Evolutionary conservation across 1,284 basidiomycete species (phyloP), one percentile per base, ranked within the genome.

Genomic region (Nidula niveotomentosa): DNA sequence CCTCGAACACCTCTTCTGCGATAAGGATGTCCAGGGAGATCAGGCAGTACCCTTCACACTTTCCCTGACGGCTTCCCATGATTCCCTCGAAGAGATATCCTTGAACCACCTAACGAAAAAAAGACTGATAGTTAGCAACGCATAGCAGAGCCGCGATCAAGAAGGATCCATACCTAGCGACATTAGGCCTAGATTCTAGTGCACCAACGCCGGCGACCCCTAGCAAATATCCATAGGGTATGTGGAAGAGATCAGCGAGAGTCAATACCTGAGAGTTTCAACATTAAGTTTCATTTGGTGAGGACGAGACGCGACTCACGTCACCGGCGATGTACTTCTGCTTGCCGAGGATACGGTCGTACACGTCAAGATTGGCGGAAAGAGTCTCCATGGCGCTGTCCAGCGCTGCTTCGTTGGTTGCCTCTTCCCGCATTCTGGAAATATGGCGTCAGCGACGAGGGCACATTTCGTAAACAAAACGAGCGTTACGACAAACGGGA

Each of bases 241-340:
- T 66, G 58, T 86, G 81, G 68, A 76, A 84, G 6, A 86, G 64
- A 60, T 86, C 85, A 0, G 76, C 81, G n/a, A 86, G 68, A 5
- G 80, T 80, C 10, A 83, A 30, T 46, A 70, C 66, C 77, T 82
- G 18, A 46, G 10, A 12, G 18, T n/a, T n/a, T n/a, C 10, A 3
- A 46, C 6, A 23, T n/a, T 10, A n/a, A 46, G 10, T 3, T 13
- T n/a, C 10, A 15, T n/a, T n/a, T 10, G 9, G 18, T n/a, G 45
- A 18, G 12, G 18, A 46, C 13, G 10, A 45, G 17, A 49, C 7
- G 18, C 30, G 8, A 62, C 75, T 49, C 49, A 78, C 76, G 56
- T 81, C 68, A 7, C 81, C 81, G 36, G 75, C 76, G 15, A 82
- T 53, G 61, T 78, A 83, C 57, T 74, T 75, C 52, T 78, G 73